These are phyloP conservation scores for Vitis hybrid DNA, from an alignment of 177 flowering plant species.

Conservation along the genomic window DNA sequence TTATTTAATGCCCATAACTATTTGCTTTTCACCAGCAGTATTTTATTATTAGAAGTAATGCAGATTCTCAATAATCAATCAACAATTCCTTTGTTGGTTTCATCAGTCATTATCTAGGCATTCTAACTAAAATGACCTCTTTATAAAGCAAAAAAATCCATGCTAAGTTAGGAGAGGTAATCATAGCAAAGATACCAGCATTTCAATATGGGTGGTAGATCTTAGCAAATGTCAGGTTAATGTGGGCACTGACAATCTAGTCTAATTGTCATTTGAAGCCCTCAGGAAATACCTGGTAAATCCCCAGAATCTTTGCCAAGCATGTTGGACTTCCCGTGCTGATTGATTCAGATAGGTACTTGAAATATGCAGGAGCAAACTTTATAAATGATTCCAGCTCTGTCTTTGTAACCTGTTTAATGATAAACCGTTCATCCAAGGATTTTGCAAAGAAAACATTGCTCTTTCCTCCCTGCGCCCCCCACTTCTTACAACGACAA, in stretches of 20 bases:
- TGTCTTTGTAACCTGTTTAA: conserved; percentile 96
- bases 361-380: conserved; percentile 90
- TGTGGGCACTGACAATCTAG: not conserved
- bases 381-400: conserved; percentile 94
- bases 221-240: not conserved
- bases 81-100: no score
- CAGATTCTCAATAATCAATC: no score
- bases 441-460: conserved; percentile 97
- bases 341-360: conserved; percentile 85
- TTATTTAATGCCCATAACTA: no score
- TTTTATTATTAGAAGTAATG: no score
- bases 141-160: not conserved
- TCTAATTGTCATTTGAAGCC: not conserved
- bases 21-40: no score
- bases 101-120: no score
- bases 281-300: conserved; percentile 78
- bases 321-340: conserved; percentile 81
- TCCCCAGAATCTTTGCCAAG: conserved; percentile 93
- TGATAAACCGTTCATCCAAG: conserved; percentile 89
- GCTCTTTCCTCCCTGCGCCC: conserved; percentile 99
- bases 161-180: not conserved
- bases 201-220: not conserved
- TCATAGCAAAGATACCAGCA: not conserved
- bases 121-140: no score
- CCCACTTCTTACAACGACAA: conserved; percentile 98